A percentile compares a stretch with the other conserved stretches of the same genome.
phyloP scores from a whole-genome alignment of 2,329 filamentous ascomycete species.

The Fusarium sterilihyphosum region DNA sequence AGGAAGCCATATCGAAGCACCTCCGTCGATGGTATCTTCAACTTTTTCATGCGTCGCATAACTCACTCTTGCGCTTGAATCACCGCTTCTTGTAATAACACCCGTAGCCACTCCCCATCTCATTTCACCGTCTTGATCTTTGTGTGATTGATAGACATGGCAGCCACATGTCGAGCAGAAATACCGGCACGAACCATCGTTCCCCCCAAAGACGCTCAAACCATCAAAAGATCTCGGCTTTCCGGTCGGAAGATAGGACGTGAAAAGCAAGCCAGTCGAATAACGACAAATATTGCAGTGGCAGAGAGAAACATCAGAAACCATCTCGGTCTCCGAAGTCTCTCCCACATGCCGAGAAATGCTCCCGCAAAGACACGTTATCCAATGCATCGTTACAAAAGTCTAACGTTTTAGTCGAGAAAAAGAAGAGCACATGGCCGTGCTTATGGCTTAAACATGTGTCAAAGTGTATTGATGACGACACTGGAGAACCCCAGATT shows the following conservation, averaged over 20 bases:
- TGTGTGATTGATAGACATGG: constrained; percentile 49
- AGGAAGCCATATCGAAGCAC: constrained; percentile 46
- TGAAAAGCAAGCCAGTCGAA: constrained; percentile 50
- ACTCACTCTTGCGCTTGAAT: neutral
- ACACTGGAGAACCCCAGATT: neutral
- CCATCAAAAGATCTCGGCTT: neutral
- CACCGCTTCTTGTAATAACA: constrained; percentile 34
- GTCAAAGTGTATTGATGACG: neutral
- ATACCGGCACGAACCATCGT: constrained; percentile 40
- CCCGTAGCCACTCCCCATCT: constrained; percentile 53
- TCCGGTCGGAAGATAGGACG: constrained; percentile 50
- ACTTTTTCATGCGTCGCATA: constrained; percentile 38
- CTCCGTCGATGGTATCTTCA: constrained; percentile 50
- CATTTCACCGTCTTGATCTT: neutral
- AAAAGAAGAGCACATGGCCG: neutral
- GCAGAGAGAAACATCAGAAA: constrained; percentile 38
- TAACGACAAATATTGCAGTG: constrained; percentile 48
- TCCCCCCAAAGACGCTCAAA: constrained; percentile 16
- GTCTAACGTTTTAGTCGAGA: neutral
- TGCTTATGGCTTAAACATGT: neutral
- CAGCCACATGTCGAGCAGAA: constrained; percentile 56
- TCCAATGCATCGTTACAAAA: neutral
- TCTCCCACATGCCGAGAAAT: constrained; percentile 9
- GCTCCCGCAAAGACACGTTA: constrained; percentile 19
- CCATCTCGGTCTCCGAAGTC: neutral